Percentiles rank a stretch among this genome's conserved stretches.
Evolutionary conservation across 2,329 filamentous ascomycete species (phyloP).

Genomic region (Thermoascus crustaceus): DNA sequence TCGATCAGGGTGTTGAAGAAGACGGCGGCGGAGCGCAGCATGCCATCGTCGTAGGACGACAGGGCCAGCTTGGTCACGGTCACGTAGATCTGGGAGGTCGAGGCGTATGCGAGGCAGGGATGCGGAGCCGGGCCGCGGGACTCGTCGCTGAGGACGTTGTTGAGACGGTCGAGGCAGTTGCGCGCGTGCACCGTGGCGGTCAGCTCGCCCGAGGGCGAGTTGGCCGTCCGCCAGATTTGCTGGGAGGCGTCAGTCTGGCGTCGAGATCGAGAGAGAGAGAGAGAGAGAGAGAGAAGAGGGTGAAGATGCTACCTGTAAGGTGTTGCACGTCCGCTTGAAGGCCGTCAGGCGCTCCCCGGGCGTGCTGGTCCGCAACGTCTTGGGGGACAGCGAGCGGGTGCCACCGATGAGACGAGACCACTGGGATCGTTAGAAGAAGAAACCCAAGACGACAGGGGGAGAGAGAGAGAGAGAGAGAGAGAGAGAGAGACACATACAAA

Average conservation of each 20-base stretch:
- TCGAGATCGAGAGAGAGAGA: not conserved
- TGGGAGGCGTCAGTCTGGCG: constrained; percentile 19
- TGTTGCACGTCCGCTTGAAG: constrained; percentile 55
- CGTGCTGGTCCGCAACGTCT: constrained; percentile 45
- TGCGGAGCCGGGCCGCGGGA: constrained; percentile 80
- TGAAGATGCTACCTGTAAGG: constrained; percentile 12
- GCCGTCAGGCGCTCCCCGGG: constrained; percentile 53
- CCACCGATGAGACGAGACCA: constrained; percentile 57
- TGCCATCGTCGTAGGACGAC: constrained; percentile 72
- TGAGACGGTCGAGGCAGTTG: constrained; percentile 48
- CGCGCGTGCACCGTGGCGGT: constrained; percentile 44
- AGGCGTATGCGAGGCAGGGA: constrained; percentile 81
- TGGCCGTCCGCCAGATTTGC: constrained; percentile 54
- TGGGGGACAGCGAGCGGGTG: constrained; percentile 37
- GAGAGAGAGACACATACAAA: constrained; percentile 31
- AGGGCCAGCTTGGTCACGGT: constrained; percentile 83
- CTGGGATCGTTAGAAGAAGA: constrained; percentile 24
- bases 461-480: not conserved
- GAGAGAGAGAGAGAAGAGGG: constrained; percentile 13
- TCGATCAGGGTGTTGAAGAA: constrained; percentile 91
- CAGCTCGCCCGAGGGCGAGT: constrained; percentile 43
- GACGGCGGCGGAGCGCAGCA: constrained; percentile 74
- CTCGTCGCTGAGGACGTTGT: constrained; percentile 74
- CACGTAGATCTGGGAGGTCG: constrained; percentile 79
- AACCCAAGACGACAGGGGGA: not conserved